Evolutionary conservation across 1,284 basidiomycete genomes (phyloP).

Genomic region (Apiotrichum domesticum): DNA sequence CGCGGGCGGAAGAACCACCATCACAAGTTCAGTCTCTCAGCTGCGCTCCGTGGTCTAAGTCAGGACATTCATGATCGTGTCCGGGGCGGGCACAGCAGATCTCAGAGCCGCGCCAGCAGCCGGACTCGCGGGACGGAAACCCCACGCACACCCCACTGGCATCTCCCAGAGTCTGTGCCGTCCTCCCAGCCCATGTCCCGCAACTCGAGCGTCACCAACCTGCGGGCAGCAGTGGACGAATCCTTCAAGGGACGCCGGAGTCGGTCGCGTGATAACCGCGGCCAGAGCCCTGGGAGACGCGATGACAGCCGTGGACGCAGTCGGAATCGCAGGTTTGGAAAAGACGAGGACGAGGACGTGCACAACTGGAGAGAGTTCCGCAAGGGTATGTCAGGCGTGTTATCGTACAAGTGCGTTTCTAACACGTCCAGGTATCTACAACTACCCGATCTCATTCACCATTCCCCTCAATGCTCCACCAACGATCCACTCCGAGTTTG

Average conservation of each 20-base stretch:
- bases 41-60: conserved; percentile 43
- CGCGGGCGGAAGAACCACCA: conserved; percentile 23
- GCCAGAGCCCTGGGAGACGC: conserved; percentile 11
- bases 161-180: conserved; percentile 5
- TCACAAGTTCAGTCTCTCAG: conserved; percentile 42
- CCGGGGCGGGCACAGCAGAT: conserved; percentile 12
- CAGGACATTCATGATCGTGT: conserved; percentile 42
- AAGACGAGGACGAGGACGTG: conserved; percentile 50
- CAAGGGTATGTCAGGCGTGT: conserved; percentile 56
- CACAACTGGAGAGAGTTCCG: conserved; percentile 83
- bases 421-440: conserved; percentile 66
- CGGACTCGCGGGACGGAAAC: conserved; percentile 8
- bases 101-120: conserved; percentile 5
- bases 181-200: conserved; percentile 10
- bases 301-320: conserved; percentile 40
- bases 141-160: conserved; percentile 3
- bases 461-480: conserved; percentile 78
- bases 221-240: conserved; percentile 5
- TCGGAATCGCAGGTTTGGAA: conserved; percentile 44
- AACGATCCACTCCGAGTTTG: conserved; percentile 69
- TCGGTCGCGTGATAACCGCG: conserved; percentile 12
- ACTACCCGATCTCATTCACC: conserved; percentile 85
- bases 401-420: background rate
- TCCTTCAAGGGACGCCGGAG: conserved; percentile 17
- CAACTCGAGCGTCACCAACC: background rate